Base-by-base conservation (phyloP, 345 rosid genomes). In the Eutrema japonicum region DNA sequence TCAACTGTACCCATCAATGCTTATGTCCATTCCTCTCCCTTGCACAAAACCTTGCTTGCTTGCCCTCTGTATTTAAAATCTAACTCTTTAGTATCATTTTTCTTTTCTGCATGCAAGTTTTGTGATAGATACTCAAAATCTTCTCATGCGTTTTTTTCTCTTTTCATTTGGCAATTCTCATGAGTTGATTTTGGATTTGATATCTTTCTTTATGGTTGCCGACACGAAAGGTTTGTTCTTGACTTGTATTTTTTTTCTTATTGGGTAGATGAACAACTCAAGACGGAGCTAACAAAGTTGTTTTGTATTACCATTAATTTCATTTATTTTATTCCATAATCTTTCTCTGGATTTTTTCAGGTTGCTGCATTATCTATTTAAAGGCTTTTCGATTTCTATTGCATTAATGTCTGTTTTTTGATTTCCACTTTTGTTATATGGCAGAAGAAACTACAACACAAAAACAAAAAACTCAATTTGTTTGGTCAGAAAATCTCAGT, bases 261-360 rank as follows among this genome's bases (percentile, higher is more conserved):
- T 64, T 57, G 26, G 72, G 76, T 77, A 50, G 80, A 77, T 77
- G 76, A 77, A 57, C 80, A 70, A 77, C 71, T 64, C 65, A 49
- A 64, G 76, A 71, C 80, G 80, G 80, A 77, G 80, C 80, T 71
- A 77, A 71, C 80, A 64, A 77, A 71, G 72, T 57, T 64, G 5
- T 35, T 8, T 59, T 53, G 43, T 27, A 37, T 29, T 10, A 13
- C 26, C 4, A 4, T 14, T 7, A 8, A 29, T 7, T 11, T 66
- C 6, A 5, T 12, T 58, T 74, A 22, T 64, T 47, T 65, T 22
- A 32, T 65, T 54, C 52, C 26, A 3, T 53, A 4, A 5, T 52
- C 35, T 42, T 63, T 51, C 36, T 50, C 0, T 60, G 26, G 42
- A 42, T 42, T 12, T 2, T 33, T 46, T 66, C 37, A 43, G 58